Conservation (phyloP, 768 basidiomycete species). For the Auriscalpium orientale region DNA sequence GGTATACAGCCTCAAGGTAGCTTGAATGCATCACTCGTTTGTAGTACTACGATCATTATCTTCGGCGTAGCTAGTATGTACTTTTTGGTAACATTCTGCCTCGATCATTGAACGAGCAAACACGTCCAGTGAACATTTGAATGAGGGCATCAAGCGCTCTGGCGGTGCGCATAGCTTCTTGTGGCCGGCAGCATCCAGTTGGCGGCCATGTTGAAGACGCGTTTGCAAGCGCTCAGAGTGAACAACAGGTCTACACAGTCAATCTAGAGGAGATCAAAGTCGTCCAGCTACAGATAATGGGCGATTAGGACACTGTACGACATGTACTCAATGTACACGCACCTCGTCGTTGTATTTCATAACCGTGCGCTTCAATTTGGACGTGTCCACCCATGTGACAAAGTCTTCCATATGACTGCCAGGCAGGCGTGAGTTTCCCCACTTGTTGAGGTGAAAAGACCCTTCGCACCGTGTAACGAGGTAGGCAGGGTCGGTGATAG, state of each 20-base stretch:
- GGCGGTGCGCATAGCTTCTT: no score
- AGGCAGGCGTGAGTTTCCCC: not conserved
- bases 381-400: constrained; percentile 98
- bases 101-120: no score
- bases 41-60: no score
- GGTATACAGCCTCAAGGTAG: no score
- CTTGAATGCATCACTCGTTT: no score
- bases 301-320: constrained; percentile 12
- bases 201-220: not conserved
- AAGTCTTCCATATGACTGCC: constrained; percentile 96
- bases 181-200: no score
- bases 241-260: not conserved
- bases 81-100: no score
- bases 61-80: no score
- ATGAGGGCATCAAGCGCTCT: no score
- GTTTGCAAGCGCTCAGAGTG: not conserved
- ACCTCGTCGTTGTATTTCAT: constrained; percentile 97
- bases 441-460: not conserved
- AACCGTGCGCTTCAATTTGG: constrained; percentile 92
- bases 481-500: constrained; percentile 93
- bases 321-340: constrained; percentile 9
- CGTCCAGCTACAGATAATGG: constrained; percentile 67
- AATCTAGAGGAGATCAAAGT: constrained; percentile 77
- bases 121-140: no score
- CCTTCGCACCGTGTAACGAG: constrained; percentile 72